These are phyloP conservation scores for Globisporangium alternatum DNA, from an alignment of 352 stramenopile genomes.

Conservation along the genomic window DNA sequence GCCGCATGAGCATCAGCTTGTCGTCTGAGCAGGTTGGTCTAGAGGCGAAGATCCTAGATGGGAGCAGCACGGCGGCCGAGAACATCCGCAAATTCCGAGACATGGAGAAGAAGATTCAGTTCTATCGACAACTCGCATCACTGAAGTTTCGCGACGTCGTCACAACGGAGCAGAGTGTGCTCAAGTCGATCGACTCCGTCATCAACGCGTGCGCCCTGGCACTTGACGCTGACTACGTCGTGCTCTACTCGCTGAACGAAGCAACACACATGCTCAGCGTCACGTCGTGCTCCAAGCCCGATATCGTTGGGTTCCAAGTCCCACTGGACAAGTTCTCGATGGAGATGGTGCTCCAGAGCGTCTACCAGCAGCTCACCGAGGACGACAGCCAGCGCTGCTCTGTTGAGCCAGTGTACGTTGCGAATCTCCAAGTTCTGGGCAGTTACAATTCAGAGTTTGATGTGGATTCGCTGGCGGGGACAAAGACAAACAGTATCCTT, in stretches of 20 bases:
- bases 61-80: slow-evolving; percentile 34
- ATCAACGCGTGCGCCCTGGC: slow-evolving; percentile 34
- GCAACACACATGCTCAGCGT: slow-evolving; percentile 37
- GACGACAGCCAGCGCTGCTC: slow-evolving; percentile 16
- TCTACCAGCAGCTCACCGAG: slow-evolving; percentile 7
- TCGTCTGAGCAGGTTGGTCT: slow-evolving; percentile 40
- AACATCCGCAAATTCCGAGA: slow-evolving; percentile 32
- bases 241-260: slow-evolving; percentile 57
- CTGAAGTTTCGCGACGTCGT: slow-evolving; percentile 49
- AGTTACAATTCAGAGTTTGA: slow-evolving; percentile 42
- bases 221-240: slow-evolving; percentile 41
- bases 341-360: slow-evolving; percentile 36
- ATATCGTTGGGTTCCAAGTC: slow-evolving; percentile 45
- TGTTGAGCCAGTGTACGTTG: slow-evolving; percentile 36
- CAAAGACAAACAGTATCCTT: slow-evolving; percentile 27
- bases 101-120: slow-evolving; percentile 46
- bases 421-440: slow-evolving; percentile 35
- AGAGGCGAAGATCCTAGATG: slow-evolving; percentile 37
- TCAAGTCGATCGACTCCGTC: slow-evolving; percentile 43
- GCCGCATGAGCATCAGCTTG: slow-evolving; percentile 32
- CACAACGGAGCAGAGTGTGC: slow-evolving; percentile 35
- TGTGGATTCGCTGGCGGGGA: slow-evolving; percentile 33
- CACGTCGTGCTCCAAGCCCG: slow-evolving; percentile 42
- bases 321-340: slow-evolving; percentile 47
- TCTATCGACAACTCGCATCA: slow-evolving; percentile 53